Evolutionary conservation across 129 eudicot genomes (phyloP).

Genomic region (Tagetes erecta): DNA sequence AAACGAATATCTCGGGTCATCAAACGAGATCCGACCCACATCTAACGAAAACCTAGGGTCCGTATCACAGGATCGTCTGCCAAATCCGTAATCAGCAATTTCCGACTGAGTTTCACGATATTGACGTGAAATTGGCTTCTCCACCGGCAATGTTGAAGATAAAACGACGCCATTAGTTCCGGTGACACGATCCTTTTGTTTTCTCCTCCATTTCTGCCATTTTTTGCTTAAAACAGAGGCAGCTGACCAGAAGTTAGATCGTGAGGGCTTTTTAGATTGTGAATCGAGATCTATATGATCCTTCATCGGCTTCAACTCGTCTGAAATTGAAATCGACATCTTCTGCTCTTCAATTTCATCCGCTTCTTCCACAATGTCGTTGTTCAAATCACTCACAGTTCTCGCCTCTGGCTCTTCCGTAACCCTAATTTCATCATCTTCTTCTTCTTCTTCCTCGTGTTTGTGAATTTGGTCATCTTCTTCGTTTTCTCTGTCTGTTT

Average conservation of each 20-base stretch:
- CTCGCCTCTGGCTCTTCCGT: conserved; percentile 15
- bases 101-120: conserved; percentile 83
- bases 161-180: conserved; percentile 36
- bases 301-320: conserved; percentile 65
- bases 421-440: conserved; percentile 35
- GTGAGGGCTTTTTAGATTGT: conserved; percentile 53
- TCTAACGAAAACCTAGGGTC: conserved; percentile 89
- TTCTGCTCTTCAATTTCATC: conserved; percentile 13
- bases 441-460: conserved; percentile 16
- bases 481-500: conserved; percentile 33
- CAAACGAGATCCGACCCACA: conserved; percentile 77
- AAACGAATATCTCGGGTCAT: conserved; percentile 78
- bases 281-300: conserved; percentile 70
- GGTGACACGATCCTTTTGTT: conserved; percentile 49
- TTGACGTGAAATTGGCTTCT: conserved; percentile 64
- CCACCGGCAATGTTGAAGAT: conserved; percentile 56
- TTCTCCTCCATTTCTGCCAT: conserved; percentile 79
- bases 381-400: conserved; percentile 14
- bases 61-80: conserved; percentile 83
- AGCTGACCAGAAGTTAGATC: conserved; percentile 72
- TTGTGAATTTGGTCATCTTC: conserved; percentile 38
- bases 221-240: conserved; percentile 89
- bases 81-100: conserved; percentile 85
- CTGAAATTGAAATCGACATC: conserved; percentile 5
- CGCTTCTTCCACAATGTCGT: conserved; percentile 27